Evolutionary conservation across 2,329 filamentous ascomycete species (phyloP).

Genomic region (Calonectria leucothoes): DNA sequence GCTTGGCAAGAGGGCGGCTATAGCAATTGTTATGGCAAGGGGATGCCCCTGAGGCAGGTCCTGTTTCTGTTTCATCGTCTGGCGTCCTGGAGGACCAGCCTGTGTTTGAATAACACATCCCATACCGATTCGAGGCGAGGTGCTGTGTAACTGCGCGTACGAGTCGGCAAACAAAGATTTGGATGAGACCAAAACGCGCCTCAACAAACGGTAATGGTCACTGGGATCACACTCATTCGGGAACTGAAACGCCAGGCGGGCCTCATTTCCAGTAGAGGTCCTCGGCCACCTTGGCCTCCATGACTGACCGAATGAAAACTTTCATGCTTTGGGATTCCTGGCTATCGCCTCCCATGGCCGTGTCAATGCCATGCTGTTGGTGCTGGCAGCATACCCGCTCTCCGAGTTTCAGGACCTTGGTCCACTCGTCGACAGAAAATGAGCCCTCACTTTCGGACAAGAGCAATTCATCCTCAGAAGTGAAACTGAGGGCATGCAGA

Average conservation of each 20-base stretch:
- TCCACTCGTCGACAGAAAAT: conserved; percentile 83
- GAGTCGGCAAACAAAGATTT: not conserved
- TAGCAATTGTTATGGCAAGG: not conserved
- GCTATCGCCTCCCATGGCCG: conserved; percentile 57
- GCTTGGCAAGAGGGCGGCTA: not conserved
- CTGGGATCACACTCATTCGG: conserved; percentile 18
- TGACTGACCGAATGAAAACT: conserved; percentile 70
- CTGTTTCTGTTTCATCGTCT: conserved; percentile 22
- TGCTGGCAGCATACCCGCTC: conserved; percentile 71
- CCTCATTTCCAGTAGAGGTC: conserved; percentile 69
- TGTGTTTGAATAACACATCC: not conserved
- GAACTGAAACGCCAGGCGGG: conserved; percentile 11
- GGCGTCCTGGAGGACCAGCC: not conserved
- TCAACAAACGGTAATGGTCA: conserved; percentile 22
- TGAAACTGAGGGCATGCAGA: conserved; percentile 86
- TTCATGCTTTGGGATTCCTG: conserved; percentile 62
- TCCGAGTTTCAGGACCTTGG: conserved; percentile 73
- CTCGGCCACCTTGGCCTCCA: conserved; percentile 65
- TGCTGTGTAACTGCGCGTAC: not conserved
- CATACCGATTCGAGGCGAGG: not conserved
- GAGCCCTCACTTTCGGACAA: conserved; percentile 84
- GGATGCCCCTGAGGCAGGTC: not conserved
- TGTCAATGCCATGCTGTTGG: conserved; percentile 53
- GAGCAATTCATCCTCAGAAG: conserved; percentile 77
- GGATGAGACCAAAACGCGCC: conserved; percentile 1